Percentiles rank a stretch among this genome's conserved stretches.
phyloP scores from a whole-genome alignment of 2,329 filamentous ascomycete species.

The Phyllosticta citriasiana region DNA sequence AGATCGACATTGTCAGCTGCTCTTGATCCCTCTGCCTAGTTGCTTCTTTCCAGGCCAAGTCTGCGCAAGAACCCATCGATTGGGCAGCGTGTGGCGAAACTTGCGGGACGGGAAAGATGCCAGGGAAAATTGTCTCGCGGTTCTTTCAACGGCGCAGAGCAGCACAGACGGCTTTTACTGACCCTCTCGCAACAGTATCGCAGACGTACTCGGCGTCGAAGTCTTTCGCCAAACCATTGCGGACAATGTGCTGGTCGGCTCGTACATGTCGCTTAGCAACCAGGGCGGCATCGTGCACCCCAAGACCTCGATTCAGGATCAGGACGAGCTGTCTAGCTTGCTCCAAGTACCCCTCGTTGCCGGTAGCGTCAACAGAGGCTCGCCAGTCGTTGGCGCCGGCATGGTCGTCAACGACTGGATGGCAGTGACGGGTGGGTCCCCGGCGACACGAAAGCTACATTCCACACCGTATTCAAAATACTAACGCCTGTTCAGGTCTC shows the following conservation, averaged over 20 bases:
- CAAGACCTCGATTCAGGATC: slow-evolving; percentile 93
- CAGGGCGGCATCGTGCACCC: slow-evolving; percentile 94
- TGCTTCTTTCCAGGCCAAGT: background rate
- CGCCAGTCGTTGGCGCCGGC: slow-evolving; percentile 87
- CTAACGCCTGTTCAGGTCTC: slow-evolving; percentile 43
- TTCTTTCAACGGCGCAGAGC: slow-evolving; percentile 4
- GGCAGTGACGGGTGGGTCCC: slow-evolving; percentile 56
- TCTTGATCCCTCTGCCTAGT: background rate
- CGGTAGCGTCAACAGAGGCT: slow-evolving; percentile 85
- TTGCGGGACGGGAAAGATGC: background rate
- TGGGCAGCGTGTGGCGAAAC: background rate
- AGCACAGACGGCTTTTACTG: background rate
- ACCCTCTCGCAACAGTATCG: slow-evolving; percentile 43
- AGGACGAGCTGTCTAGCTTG: slow-evolving; percentile 89
- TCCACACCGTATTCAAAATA: background rate
- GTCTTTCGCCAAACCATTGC: slow-evolving; percentile 91
- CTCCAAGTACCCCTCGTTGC: slow-evolving; percentile 94
- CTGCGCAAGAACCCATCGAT: background rate
- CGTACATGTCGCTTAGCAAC: slow-evolving; percentile 94
- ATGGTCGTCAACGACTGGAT: slow-evolving; percentile 99
- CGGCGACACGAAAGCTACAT: background rate
- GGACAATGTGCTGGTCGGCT: slow-evolving; percentile 92
- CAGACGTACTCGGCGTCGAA: slow-evolving; percentile 82
- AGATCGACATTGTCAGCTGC: background rate
- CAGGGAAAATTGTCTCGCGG: background rate